Conservation (phyloP, 73 alveolate genomes). For the Stentor roeselii region DNA sequence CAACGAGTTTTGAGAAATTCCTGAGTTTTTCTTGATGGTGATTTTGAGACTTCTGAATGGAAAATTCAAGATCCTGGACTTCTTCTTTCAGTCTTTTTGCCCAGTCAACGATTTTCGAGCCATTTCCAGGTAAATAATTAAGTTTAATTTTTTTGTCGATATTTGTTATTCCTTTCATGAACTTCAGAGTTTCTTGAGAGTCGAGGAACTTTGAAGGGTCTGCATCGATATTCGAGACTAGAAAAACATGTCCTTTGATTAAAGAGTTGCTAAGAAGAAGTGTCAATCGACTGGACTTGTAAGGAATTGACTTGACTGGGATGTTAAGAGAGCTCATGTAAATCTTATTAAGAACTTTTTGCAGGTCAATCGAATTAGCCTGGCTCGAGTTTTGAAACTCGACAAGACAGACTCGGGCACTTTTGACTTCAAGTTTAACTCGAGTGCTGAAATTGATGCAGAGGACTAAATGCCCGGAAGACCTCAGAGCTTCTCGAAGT, state of each 20-base stretch:
- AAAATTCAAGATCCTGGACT: neutral
- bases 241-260: neutral
- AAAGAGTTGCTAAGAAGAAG: neutral
- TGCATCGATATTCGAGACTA: neutral
- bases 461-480: neutral
- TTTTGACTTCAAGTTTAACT: neutral
- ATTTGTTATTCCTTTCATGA: neutral
- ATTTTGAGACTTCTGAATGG: neutral
- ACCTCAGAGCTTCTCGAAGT: neutral
- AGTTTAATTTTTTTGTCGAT: conserved; percentile 11
- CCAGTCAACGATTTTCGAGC: neutral
- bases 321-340: neutral
- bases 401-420: conserved; percentile 1
- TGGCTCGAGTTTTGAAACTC: neutral
- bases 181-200: neutral
- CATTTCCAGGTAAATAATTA: neutral
- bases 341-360: neutral
- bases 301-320: neutral
- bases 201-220: neutral
- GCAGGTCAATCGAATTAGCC: neutral
- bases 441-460: neutral
- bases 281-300: neutral
- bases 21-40: conserved; percentile 8
- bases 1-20: neutral
- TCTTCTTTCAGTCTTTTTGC: conserved; percentile 8